Evolutionary conservation across 495 filamentous ascomycete species (phyloP), one percentile per base, ranked within the genome.

Genomic region (Gamarada debralockiae): DNA sequence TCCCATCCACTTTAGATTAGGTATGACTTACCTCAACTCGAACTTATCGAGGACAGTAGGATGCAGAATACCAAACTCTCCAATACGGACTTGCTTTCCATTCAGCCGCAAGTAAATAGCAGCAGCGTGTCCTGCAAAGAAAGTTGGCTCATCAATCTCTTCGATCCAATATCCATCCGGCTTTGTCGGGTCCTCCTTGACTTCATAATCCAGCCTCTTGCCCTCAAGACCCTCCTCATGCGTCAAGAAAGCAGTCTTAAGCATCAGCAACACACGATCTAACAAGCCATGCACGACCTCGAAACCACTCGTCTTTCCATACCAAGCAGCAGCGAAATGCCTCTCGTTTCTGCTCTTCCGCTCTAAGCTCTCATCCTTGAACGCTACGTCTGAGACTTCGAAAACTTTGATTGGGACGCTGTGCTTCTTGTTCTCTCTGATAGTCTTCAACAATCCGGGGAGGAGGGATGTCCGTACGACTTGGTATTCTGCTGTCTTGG

Each of bases 401-500:
- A 95, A 96, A 59, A 97, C 83, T 74, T 90, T 89, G 66, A 99
- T 87, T 20, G 93, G 93, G 22, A 97, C 80, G 43, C 78, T 75
- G 66, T 95, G 90, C 52, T 86, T 79, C 72, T 92, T 92, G 75
- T 99, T 99, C 71, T 97, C 93, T 51, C 90, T 79, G 50, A 97
- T 79, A 0, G 93, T 97, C 77, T 99, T 99, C 50, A 99, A 76
- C 2, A 99, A 73, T 52, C 93, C 93, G 0, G 93, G 93, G 0
- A 97, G 70, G 15, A 99, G 71, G 2, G 81, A 87, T 4, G 95
- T 97, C 42, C 93, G 87, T 12, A 96, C 95, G 55, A 99, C 83
- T 68, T 99, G 93, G 70, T 97, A 99, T 64, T 99, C 93, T 15
- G 81, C 79, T 2, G 92, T 95, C 75, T 97, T 97, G 47, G 93